A percentile compares a stretch with the other conserved stretches of the same genome.
phyloP scores from a whole-genome alignment of 2,329 filamentous ascomycete species.

The Colletotrichum truncatum region DNA sequence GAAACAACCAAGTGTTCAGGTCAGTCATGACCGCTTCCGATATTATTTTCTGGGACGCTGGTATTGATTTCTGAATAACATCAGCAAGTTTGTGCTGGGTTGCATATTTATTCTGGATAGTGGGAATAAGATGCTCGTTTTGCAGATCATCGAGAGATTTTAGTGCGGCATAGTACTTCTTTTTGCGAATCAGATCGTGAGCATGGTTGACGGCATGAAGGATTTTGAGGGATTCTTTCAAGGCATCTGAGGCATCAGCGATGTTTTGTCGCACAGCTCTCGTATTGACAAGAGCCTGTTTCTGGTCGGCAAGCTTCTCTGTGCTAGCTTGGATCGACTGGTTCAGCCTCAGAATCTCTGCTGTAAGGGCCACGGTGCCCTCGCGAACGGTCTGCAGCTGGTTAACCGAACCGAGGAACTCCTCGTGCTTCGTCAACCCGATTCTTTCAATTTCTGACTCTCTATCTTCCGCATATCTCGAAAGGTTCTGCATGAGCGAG shows the following conservation, averaged over 20 bases:
- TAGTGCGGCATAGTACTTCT: slow-evolving; percentile 94
- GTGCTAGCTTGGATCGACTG: slow-evolving; percentile 96
- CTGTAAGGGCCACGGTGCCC: slow-evolving; percentile 86
- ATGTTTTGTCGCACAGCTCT: slow-evolving; percentile 94
- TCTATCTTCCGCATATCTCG: slow-evolving; percentile 84
- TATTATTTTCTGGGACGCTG: slow-evolving; percentile 89
- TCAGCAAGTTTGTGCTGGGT: slow-evolving; percentile 95
- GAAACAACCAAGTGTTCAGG: slow-evolving; percentile 95
- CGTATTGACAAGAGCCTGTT: slow-evolving; percentile 92
- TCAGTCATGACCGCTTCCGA: slow-evolving; percentile 98
- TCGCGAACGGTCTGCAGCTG: slow-evolving; percentile 92
- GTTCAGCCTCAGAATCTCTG: slow-evolving; percentile 91
- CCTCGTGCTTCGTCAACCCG: slow-evolving; percentile 94
- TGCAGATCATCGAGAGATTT: slow-evolving; percentile 95
- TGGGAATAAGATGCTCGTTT: slow-evolving; percentile 86
- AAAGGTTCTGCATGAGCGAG: slow-evolving; percentile 80
- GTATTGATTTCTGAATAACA: slow-evolving; percentile 95
- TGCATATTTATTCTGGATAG: slow-evolving; percentile 82
- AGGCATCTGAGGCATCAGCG: slow-evolving; percentile 86
- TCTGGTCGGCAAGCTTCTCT: slow-evolving; percentile 92
- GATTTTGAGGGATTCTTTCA: slow-evolving; percentile 92
- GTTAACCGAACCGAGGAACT: slow-evolving; percentile 93
- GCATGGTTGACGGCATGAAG: slow-evolving; percentile 93
- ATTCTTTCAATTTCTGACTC: slow-evolving; percentile 94
- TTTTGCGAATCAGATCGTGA: slow-evolving; percentile 89